Conservation (phyloP, 2,329 filamentous ascomycete genomes). For the Thermothelomyces thermophilus region DNA sequence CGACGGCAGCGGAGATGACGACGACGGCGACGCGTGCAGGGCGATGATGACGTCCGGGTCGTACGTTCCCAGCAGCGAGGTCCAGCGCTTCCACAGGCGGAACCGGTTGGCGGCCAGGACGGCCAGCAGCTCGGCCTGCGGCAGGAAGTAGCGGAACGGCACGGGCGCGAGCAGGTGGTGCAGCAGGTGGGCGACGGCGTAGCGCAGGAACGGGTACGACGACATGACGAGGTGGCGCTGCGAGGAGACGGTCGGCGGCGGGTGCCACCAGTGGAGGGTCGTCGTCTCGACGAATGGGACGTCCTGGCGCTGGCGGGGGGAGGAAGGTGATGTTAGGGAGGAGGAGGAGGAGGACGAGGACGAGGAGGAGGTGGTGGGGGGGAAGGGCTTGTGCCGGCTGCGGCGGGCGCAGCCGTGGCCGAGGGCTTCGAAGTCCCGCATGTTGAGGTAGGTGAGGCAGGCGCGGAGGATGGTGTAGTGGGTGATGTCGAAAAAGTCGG, state of each 20-base stretch:
- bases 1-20: too few species aligned
- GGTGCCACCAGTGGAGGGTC: not conserved
- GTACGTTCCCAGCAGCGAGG: constrained; percentile 24
- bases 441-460: constrained; percentile 31
- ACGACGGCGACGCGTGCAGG: constrained; percentile 6
- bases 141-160: constrained; percentile 29
- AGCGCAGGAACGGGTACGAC: constrained; percentile 30
- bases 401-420: constrained; percentile 14
- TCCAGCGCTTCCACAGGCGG: constrained; percentile 32
- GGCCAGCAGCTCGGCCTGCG: constrained; percentile 26
- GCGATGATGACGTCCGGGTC: constrained; percentile 23
- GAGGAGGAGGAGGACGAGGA: not conserved
- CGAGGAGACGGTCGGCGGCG: constrained; percentile 13
- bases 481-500: constrained; percentile 26
- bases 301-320: not conserved
- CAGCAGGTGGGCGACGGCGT: constrained; percentile 29
- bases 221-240: constrained; percentile 28
- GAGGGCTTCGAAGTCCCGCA: constrained; percentile 29
- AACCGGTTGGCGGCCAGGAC: constrained; percentile 24
- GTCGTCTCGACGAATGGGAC: not conserved
- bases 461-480: constrained; percentile 29
- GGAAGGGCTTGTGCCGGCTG: not conserved
- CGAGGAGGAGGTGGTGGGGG: not conserved
- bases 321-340: not conserved
- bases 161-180: constrained; percentile 30